Percentiles rank a stretch among this genome's conserved stretches.
Evolutionary conservation across 2,329 filamentous ascomycete genomes (phyloP).

Genomic region (Hymenoscyphus scutula): DNA sequence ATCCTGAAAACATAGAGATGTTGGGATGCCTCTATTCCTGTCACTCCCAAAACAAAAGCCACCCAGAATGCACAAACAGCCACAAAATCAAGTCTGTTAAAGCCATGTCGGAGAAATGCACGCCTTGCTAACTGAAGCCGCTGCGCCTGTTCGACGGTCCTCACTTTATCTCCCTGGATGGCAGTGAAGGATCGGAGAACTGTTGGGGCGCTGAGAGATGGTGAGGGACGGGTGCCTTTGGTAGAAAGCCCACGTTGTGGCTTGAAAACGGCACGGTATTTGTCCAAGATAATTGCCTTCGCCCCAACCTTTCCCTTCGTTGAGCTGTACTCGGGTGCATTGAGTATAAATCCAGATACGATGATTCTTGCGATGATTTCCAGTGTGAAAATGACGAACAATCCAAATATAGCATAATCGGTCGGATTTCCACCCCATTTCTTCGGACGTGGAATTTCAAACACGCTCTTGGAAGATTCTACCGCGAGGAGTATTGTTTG

Average conservation of each 20-base stretch:
- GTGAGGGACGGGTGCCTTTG: constrained; percentile 24
- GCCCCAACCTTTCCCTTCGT: constrained; percentile 77
- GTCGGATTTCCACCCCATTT: constrained; percentile 58
- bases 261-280: constrained; percentile 77
- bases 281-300: constrained; percentile 69
- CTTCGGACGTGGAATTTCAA: constrained; percentile 50
- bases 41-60: constrained; percentile 70
- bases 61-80: constrained; percentile 97
- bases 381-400: constrained; percentile 87
- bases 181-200: constrained; percentile 47
- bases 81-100: constrained; percentile 92
- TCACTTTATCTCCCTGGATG: constrained; percentile 58
- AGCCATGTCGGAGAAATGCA: constrained; percentile 90
- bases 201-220: constrained; percentile 25
- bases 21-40: constrained; percentile 63
- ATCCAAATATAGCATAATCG: constrained; percentile 61
- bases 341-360: constrained; percentile 90
- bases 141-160: constrained; percentile 73
- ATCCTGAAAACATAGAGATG: constrained; percentile 92
- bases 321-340: constrained; percentile 88
- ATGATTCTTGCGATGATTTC: constrained; percentile 82
- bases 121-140: constrained; percentile 82
- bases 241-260: constrained; percentile 61
- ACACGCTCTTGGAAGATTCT: constrained; percentile 73
- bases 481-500: constrained; percentile 87